Evolutionary conservation across 768 basidiomycete genomes (phyloP), one percentile per base, ranked within the genome.

Genomic region (Suillus occidentalis): DNA sequence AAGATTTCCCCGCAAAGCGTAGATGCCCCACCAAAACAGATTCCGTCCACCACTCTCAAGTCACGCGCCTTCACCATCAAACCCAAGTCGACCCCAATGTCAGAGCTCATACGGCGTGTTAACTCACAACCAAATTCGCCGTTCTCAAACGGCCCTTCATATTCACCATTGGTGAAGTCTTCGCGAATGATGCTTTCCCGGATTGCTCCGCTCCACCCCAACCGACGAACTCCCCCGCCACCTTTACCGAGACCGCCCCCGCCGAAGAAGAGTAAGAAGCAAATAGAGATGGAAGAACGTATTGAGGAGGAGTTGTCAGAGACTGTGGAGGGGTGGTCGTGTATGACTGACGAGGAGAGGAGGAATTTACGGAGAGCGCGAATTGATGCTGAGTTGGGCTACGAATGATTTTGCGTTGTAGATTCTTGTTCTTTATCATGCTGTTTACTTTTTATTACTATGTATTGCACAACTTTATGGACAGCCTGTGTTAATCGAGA

Each of bases 281-380:
- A 91, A 76, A 75, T 90, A 28, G 85, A 87, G 70, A 76, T 84
- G 71, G 91, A 93, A 76, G 91, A 93, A 73, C 84, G 83, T 70
- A 92, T 92, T 84, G 91, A 92, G 72, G 86, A 90, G 73, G 91
- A 94, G 76, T 76, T 93, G 64, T 80, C 89, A 31, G 91, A 93
- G 67, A 86, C 81, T 50, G 79, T 90, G 4, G 90, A 90, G 13
- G 91, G 90, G 20, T 85, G 89, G 78, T 82, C 82, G 40, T 72
- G 76, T 40, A 72, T 77, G 60, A 68, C 70, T 13, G 77, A 77
- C 56, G 76, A 78, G 25, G 81, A 85, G 67, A 75, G 87, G 75
- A 84, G 78, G 67, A 79, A 79, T 61, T 73, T 90, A 72, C 82
- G 84, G 71, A 83, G 81, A 67, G 82, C 81, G 13, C 91, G 91